These are phyloP conservation scores for Arthrobotrys iridis DNA, from an alignment of 2,329 filamentous ascomycete species.

Conservation along the genomic window DNA sequence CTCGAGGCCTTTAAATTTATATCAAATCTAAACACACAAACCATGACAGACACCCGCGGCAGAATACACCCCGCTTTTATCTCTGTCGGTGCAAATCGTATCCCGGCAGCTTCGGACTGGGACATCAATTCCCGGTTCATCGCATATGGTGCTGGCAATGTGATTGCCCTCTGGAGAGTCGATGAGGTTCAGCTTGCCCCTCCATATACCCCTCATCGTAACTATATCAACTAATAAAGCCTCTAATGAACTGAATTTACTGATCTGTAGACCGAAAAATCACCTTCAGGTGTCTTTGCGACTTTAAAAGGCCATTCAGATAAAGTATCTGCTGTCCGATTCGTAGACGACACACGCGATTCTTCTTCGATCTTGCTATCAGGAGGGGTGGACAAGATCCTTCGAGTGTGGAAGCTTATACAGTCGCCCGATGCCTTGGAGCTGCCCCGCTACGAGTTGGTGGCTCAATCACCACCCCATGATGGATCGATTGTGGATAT, in stretches of 20 bases:
- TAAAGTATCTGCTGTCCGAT: slow-evolving; percentile 83
- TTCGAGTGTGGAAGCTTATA: slow-evolving; percentile 64
- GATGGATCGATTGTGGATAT: slow-evolving; percentile 50
- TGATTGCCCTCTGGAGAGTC: slow-evolving; percentile 88
- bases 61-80: slow-evolving; percentile 62
- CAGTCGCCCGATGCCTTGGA: background rate
- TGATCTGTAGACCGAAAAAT: slow-evolving; percentile 63
- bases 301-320: slow-evolving; percentile 81
- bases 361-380: slow-evolving; percentile 73
- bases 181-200: slow-evolving; percentile 65
- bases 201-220: background rate
- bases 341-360: slow-evolving; percentile 69
- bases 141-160: slow-evolving; percentile 88
- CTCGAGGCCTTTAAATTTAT: background rate
- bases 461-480: slow-evolving; percentile 6
- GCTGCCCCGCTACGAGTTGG: slow-evolving; percentile 30
- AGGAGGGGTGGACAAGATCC: slow-evolving; percentile 80
- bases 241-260: background rate
- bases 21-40: background rate
- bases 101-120: slow-evolving; percentile 92
- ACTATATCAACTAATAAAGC: slow-evolving; percentile 5
- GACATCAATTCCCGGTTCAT: slow-evolving; percentile 72
- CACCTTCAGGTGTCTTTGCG: slow-evolving; percentile 69
- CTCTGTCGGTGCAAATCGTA: slow-evolving; percentile 86
- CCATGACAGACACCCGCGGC: slow-evolving; percentile 47